Evolutionary conservation across 768 basidiomycete species (phyloP).

Genomic region (Chalciporus pseudorubinellus): DNA sequence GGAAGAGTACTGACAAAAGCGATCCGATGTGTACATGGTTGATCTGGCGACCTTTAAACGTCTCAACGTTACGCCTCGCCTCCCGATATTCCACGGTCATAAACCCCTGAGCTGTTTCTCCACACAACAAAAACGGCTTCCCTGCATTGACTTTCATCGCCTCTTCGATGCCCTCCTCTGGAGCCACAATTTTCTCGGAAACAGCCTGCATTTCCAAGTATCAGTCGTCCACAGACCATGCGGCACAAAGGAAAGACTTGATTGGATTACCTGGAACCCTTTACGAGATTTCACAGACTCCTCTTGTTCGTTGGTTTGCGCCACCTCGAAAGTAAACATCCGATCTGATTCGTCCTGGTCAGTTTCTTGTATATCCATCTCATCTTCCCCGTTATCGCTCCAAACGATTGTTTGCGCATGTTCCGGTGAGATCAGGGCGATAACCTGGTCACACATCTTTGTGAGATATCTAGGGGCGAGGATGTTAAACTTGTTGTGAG

Average conservation of each 20-base stretch:
- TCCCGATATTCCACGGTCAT: too few relatives aligned
- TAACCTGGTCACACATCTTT: slow-evolving; percentile 55
- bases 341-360: slow-evolving; percentile 46
- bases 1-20: slow-evolving; percentile 23
- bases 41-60: not conserved
- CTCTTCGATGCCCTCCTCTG: slow-evolving; percentile 9
- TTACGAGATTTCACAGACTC: slow-evolving; percentile 43
- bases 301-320: slow-evolving; percentile 54
- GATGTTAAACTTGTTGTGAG: not conserved
- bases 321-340: slow-evolving; percentile 52
- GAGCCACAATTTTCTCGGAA: slow-evolving; percentile 12
- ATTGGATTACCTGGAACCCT: slow-evolving; percentile 45
- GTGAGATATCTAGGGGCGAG: slow-evolving; percentile 44
- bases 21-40: slow-evolving; percentile 11
- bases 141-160: slow-evolving; percentile 6
- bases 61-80: not conserved
- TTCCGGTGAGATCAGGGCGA: slow-evolving; percentile 48
- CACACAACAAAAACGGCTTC: slow-evolving; percentile 33
- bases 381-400: slow-evolving; percentile 31
- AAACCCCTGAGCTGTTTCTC: too few relatives aligned
- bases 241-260: not conserved
- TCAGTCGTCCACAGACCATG: not conserved
- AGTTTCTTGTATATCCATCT: slow-evolving; percentile 21
- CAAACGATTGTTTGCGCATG: slow-evolving; percentile 47
- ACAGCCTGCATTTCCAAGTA: slow-evolving; percentile 1